Percentiles rank a stretch among this genome's conserved stretches.
These are phyloP conservation scores for Aspergillus bertholletiae DNA, from an alignment of 495 filamentous ascomycete genomes.

Conservation along the genomic window DNA sequence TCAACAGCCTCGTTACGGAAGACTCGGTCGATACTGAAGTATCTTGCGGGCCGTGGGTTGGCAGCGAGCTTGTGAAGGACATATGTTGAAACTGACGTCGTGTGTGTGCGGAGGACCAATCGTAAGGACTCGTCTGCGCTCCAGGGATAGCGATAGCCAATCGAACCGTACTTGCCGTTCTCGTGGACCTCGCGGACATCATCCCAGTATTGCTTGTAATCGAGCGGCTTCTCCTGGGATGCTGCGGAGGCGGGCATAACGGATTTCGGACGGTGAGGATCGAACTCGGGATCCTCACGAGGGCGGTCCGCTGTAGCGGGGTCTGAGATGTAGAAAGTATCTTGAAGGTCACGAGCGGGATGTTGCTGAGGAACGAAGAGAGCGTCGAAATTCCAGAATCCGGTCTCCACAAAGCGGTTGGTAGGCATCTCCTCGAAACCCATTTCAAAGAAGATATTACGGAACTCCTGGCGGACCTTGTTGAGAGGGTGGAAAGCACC, in stretches of 20 bases:
- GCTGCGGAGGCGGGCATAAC: conserved; percentile 26
- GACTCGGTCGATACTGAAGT: conserved; percentile 97
- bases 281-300: conserved; percentile 58
- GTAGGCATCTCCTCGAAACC: conserved; percentile 49
- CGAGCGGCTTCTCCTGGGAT: conserved; percentile 43
- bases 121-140: conserved; percentile 80
- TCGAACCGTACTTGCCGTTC: conserved; percentile 84
- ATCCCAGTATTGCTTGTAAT: conserved; percentile 86
- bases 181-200: conserved; percentile 79
- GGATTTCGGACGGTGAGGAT: conserved; percentile 34
- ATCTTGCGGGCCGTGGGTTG: conserved; percentile 76
- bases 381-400: conserved; percentile 98
- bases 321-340: conserved; percentile 97
- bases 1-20: conserved; percentile 97
- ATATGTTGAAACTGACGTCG: conserved; percentile 82
- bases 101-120: conserved; percentile 93
- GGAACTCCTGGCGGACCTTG: conserved; percentile 91
- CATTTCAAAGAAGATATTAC: conserved; percentile 93
- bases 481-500: conserved; percentile 91
- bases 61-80: conserved; percentile 87
- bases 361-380: conserved; percentile 98
- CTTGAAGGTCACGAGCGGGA: conserved; percentile 91
- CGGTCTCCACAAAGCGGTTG: conserved; percentile 82
- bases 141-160: conserved; percentile 95
- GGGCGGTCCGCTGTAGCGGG: conserved; percentile 74